Base-by-base conservation (phyloP, 176 grass and related monocot genomes). In the Carex cristatella region DNA sequence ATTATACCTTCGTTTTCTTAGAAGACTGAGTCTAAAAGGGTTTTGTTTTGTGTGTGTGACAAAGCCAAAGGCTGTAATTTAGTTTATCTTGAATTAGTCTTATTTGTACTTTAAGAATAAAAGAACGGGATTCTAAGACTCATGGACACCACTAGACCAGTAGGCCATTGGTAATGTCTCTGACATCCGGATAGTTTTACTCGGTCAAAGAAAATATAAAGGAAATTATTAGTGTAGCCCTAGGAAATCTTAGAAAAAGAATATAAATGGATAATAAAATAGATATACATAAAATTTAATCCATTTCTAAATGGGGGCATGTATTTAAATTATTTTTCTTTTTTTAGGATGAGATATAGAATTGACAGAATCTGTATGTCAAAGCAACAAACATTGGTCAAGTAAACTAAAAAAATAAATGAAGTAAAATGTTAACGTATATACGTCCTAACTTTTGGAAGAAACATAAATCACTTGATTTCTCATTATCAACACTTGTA, bases 161-260 rank as follows among this genome's bases (percentile, higher is more conserved):
- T 58, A 33, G 48, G 37, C 19, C 79, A 46, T 82, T n/a, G 35
- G 79, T 64, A 10, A 23, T 65, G 12, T 62, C 33, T 81, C 13
- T 81, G 79, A 60, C 33, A 81, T 81, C 30, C 0, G 27, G 32
- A 27, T 27, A 44, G 75, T 79, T 79, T 78, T 79, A 79, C 75
- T 79, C 58, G 19, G 48, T 59, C 51, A 79, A 59, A 59, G 27
- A 79, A 79, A 58, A 56, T 55, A 57, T 5, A 79, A 57, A 13
- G 12, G 18, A 58, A 33, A 57, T 79, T 57, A 58, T 33, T 72
- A 16, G 40, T 1, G 18, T 72, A 42, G n/a, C 35, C 5, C 40
- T 72, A 42, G n/a, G 69, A 46, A 6, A 72, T 49, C 48, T 49
- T 49, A 49, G 48, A 10, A 10, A 49, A 49, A 49, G 10, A 46